Base-by-base conservation (phyloP, 495 filamentous ascomycete genomes). In the Hypoxylon fuscum region DNA sequence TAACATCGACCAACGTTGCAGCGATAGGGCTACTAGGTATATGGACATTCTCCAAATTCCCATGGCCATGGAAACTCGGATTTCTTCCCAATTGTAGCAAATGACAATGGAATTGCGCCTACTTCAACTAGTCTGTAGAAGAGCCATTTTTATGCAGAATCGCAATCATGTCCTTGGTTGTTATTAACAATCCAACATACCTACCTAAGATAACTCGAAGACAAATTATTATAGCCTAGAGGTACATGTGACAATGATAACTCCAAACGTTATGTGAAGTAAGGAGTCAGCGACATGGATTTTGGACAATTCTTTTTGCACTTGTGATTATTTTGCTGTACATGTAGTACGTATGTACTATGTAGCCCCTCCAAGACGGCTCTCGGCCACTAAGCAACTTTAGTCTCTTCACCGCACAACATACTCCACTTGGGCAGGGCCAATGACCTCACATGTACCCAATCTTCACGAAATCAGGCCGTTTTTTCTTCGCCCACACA, bases 361-460 rank as follows among this genome's bases (percentile, higher is more conserved):
- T 18, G 8, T 15, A n/a, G 37, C 50, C 38, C 50, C 50, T 43
- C 37, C 15, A 22, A 44, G 23, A 23, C 17, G 14, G 37, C 15
- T 14, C 22, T 29, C 2, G 45, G 27, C 42, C 38, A 41, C 14
- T 41, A 25, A 23, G 41, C 41, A 12, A 6, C 12, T 18, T 23
- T n/a, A 11, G 20, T 46, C 21, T 32, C 14, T 17, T 62, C 44
- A 55, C 42, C 57, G 57, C 49, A 47, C 25, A 47, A 2, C 10
- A 35, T 56, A 56, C 56, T 32, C 62, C 62, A 66, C 62, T 52
- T 66, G 60, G 56, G 56, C 56, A 51, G 57, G 57, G 40, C 46
- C 43, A 57, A 56, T 66, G 62, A 66, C 56, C 56, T 66, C 62
- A 66, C 62, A 51, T 25, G 43, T 61, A 66, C 62, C 56, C 62